phyloP scores from a whole-genome alignment of 345 rosid species.

The Eucalyptus cloeziana region DNA sequence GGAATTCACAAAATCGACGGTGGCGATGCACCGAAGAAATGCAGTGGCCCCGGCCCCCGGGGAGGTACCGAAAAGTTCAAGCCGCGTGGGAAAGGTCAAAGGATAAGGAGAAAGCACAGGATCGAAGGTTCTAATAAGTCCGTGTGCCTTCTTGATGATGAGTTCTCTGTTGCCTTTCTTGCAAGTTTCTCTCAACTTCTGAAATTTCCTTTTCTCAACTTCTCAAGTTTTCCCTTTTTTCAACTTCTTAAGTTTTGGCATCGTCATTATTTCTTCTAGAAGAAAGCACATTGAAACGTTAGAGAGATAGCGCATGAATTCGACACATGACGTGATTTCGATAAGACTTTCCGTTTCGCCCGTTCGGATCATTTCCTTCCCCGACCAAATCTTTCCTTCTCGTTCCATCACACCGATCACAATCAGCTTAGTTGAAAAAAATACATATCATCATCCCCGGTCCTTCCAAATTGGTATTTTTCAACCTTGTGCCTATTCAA shows the following conservation, averaged over 20 bases:
- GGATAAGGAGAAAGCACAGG: neutral
- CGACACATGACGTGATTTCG: neutral
- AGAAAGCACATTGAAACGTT: fast-evolving
- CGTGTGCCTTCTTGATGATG: neutral
- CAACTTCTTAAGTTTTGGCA: neutral
- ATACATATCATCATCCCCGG: neutral
- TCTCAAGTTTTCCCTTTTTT: too few relatives aligned
- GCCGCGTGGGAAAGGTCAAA: neutral
- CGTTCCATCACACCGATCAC: fast-evolving
- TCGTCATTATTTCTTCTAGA: neutral
- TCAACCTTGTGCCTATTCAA: neutral
- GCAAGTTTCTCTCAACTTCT: neutral
- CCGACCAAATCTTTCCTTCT: neutral
- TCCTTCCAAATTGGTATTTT: neutral
- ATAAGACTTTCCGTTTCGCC: too few relatives aligned
- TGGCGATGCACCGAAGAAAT: neutral
- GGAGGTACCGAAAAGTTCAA: neutral
- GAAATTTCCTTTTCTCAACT: neutral
- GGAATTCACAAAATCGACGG: neutral
- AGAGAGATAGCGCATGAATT: fast-evolving
- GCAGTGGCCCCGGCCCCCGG: neutral
- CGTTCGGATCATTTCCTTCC: too few relatives aligned
- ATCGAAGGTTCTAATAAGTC: neutral
- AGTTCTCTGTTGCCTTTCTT: neutral
- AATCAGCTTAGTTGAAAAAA: too few relatives aligned